Percentiles rank a stretch among this genome's conserved stretches.
Evolutionary conservation across 768 basidiomycete species (phyloP).

Genomic region (Boletus rex-veris): DNA sequence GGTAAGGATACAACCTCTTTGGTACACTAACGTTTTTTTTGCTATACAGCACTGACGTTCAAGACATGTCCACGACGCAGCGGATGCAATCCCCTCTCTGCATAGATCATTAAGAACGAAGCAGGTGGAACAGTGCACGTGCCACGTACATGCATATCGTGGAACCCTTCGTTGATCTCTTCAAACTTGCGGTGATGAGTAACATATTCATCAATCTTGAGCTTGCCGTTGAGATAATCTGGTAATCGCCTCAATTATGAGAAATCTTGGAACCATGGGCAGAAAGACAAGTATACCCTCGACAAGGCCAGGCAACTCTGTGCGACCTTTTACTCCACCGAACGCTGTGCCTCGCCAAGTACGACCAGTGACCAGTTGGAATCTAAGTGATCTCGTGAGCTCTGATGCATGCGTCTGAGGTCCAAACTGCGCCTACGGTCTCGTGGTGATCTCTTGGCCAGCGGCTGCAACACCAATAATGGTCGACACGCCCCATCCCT

Average conservation of each 20-base stretch:
- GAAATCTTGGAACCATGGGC: not conserved
- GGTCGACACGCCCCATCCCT: constrained; percentile 97
- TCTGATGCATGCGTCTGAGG: not conserved
- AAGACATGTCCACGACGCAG: constrained; percentile 89
- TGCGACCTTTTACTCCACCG: constrained; percentile 96
- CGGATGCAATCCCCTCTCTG: constrained; percentile 85
- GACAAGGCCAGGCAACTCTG: constrained; percentile 91
- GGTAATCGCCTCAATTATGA: constrained; percentile 6
- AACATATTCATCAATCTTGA: constrained; percentile 95
- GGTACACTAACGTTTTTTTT: not conserved
- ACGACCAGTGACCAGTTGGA: constrained; percentile 78
- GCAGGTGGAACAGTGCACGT: not conserved
- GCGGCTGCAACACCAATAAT: constrained; percentile 97
- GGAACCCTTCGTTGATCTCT: constrained; percentile 85
- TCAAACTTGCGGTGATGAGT: constrained; percentile 76
- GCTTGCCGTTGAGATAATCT: constrained; percentile 79
- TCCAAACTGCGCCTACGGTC: constrained; percentile 55
- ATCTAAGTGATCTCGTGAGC: constrained; percentile 30
- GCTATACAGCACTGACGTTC: constrained; percentile 10
- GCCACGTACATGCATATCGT: constrained; percentile 90
- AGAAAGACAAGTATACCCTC: constrained; percentile 51
- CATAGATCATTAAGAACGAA: constrained; percentile 1
- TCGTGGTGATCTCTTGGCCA: constrained; percentile 89
- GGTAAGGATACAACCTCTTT: constrained; percentile 4
- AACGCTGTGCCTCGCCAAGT: constrained; percentile 96